These are phyloP conservation scores for Isatis lusitanica DNA, from an alignment of 441 rosid species.

Conservation along the genomic window DNA sequence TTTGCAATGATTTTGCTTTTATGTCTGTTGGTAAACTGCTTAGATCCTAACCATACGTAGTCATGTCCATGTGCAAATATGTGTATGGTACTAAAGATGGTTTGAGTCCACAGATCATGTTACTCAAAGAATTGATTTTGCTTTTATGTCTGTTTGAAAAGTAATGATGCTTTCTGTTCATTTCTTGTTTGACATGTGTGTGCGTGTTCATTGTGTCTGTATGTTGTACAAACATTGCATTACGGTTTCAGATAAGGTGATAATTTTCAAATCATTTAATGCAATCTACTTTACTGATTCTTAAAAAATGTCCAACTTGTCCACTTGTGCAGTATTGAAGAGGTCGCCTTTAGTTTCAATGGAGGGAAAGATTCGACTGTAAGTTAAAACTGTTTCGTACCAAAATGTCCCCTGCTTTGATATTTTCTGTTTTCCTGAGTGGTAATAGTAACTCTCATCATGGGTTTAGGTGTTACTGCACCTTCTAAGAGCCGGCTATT, in stretches of 20 bases:
- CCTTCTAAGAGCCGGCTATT: slow-evolving; percentile 94
- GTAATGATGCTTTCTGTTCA: slow-evolving; percentile 7
- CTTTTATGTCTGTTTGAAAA: too few species aligned
- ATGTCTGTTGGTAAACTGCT: neutral
- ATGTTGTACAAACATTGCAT: slow-evolving; percentile 3
- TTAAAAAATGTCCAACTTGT: slow-evolving; percentile 9
- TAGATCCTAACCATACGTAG: neutral
- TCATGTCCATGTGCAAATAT: neutral
- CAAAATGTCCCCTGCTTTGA: slow-evolving; percentile 1
- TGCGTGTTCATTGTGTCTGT: slow-evolving; percentile 10
- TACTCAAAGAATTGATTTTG: neutral
- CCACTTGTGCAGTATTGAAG: slow-evolving; percentile 66
- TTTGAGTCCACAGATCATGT: neutral
- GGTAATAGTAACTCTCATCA: slow-evolving; percentile 20
- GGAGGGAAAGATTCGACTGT: slow-evolving; percentile 99
- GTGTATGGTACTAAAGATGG: neutral
- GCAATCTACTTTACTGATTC: slow-evolving; percentile 17
- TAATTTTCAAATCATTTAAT: neutral
- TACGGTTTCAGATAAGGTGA: neutral
- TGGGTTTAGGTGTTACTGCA: slow-evolving; percentile 83
- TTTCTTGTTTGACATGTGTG: slow-evolving; percentile 14
- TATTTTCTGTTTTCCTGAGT: neutral
- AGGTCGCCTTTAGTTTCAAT: slow-evolving; percentile 97
- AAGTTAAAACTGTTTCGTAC: slow-evolving; percentile 39
- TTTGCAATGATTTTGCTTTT: slow-evolving; percentile 4